Base-by-base conservation (phyloP, 129 eudicot genomes). In the Solidago caesia region DNA sequence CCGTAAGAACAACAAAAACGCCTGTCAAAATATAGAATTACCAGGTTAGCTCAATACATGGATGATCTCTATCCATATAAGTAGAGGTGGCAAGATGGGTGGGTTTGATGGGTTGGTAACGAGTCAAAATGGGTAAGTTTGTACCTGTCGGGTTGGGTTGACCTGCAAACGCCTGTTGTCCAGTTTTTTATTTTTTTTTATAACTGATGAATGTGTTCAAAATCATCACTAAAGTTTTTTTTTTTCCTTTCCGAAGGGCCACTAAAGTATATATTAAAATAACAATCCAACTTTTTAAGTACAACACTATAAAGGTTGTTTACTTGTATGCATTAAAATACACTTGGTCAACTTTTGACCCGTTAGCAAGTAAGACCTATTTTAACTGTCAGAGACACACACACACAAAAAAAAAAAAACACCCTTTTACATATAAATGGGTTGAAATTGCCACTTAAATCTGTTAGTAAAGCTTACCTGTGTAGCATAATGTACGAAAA, bases 401-500 rank as follows among this genome's bases (percentile, higher is more conserved):
- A 21, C 21, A 21, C 21, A 21, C 21, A 21, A 0, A 21, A 21
- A 21, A 21, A 21, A 0, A 21, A 21, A 21, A 21, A 21, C 21
- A 59, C 64, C 41, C 41, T 16, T 16, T 59, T 6, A 60, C 65
- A 26, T 7, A 41, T 60, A 26, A 60, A 21, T 61, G 43, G 66
- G 15, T 29, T 61, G 13, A 61, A 29, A 27, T 57, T 11, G 8
- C 66, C 44, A 57, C 67, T 47, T 72, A 75, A 75, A 21, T 42
- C 11, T 4, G 60, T 47, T 43, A 64, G 41, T 74, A 47, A 27
- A 76, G 82, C 98, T 88, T 93, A 93, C 98, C 77, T 39, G 71
- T 78, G 82, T 90, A 93, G 70, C 89, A 78, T 53, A 93, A 70
- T 33, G 96, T 87, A 59, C 82, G 72, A 53, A 93, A 81, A 83